Percentiles rank a stretch among this genome's conserved stretches.
Evolutionary conservation across 805 yeast genomes (phyloP).

Genomic region (Lipomyces orientalis): DNA sequence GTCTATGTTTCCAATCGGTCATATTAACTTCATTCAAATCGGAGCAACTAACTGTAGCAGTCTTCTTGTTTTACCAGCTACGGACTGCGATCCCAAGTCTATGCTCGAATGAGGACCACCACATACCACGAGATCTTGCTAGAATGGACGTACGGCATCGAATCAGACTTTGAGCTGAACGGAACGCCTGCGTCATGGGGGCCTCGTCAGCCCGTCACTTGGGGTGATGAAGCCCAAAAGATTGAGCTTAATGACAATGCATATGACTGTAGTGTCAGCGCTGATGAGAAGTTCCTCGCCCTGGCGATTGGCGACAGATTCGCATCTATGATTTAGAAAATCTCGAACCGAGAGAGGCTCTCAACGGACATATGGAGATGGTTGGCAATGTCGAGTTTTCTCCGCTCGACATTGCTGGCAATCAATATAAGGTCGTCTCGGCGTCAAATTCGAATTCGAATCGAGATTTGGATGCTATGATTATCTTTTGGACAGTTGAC

Average conservation of each 20-base stretch:
- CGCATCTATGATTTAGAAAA: neutral
- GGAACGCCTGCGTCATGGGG: conserved; percentile 9
- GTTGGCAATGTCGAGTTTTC: neutral
- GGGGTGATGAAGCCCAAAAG: conserved; percentile 6
- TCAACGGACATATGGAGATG: conserved; percentile 2
- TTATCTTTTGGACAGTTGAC: conserved; percentile 4
- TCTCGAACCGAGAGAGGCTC: neutral
- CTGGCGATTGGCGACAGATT: neutral
- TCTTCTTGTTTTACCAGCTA: neutral
- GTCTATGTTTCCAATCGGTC: too few relatives aligned
- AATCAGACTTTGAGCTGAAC: conserved; percentile 2
- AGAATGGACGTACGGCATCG: conserved; percentile 3
- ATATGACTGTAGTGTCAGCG: neutral
- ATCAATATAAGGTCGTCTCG: neutral
- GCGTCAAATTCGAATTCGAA: neutral
- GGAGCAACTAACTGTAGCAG: neutral
- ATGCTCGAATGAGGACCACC: neutral
- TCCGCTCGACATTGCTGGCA: neutral
- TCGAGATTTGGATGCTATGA: neutral
- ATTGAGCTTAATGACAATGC: neutral
- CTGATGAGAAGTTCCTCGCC: conserved; percentile 4
- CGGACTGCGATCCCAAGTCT: neutral
- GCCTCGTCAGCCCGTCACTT: neutral
- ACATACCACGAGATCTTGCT: neutral
- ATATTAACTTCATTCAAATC: neutral